Conservation (phyloP, 2,329 filamentous ascomycete species). For the Fusarium tricinctum region DNA sequence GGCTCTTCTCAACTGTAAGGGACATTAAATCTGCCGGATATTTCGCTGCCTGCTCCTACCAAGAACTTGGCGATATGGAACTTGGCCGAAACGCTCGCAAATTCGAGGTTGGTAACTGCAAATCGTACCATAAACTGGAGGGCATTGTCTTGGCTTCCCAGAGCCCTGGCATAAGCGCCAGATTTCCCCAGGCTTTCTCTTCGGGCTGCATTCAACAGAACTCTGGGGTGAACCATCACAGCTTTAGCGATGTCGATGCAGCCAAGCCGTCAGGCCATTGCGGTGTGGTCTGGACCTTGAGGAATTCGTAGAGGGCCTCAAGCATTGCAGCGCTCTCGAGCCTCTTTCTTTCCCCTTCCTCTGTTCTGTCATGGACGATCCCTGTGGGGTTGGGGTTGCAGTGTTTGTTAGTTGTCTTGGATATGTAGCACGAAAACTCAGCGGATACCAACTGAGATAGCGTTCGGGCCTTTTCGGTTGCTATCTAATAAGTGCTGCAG, state of each 20-base stretch:
- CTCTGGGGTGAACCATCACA: conserved; percentile 36
- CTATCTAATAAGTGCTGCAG: conserved; percentile 21
- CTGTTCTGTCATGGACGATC: conserved; percentile 12
- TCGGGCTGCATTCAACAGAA: conserved; percentile 29
- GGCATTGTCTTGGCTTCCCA: conserved; percentile 20
- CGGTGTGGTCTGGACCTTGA: conserved; percentile 8
- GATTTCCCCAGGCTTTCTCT: conserved; percentile 38
- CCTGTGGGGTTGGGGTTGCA: conserved; percentile 27
- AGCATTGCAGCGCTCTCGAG: conserved; percentile 9
- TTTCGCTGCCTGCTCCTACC: background rate
- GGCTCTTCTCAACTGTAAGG: conserved; percentile 15
- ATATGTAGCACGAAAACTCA: conserved; percentile 26
- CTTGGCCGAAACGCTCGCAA: conserved; percentile 37
- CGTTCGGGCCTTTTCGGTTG: conserved; percentile 41
- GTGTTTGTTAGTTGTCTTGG: background rate
- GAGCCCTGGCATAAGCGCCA: conserved; percentile 28
- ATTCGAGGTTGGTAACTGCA: background rate
- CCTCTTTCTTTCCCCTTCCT: background rate
- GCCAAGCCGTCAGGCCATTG: conserved; percentile 31
- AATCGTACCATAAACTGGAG: conserved; percentile 33
- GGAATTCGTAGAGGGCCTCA: conserved; percentile 21
- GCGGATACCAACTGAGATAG: conserved; percentile 10
- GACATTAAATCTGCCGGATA: conserved; percentile 3
- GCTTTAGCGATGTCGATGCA: conserved; percentile 20
- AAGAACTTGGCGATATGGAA: conserved; percentile 34